Evolutionary conservation across 2,329 filamentous ascomycete species (phyloP), one percentile per base, ranked within the genome.

Genomic region (Didymella lethalis): DNA sequence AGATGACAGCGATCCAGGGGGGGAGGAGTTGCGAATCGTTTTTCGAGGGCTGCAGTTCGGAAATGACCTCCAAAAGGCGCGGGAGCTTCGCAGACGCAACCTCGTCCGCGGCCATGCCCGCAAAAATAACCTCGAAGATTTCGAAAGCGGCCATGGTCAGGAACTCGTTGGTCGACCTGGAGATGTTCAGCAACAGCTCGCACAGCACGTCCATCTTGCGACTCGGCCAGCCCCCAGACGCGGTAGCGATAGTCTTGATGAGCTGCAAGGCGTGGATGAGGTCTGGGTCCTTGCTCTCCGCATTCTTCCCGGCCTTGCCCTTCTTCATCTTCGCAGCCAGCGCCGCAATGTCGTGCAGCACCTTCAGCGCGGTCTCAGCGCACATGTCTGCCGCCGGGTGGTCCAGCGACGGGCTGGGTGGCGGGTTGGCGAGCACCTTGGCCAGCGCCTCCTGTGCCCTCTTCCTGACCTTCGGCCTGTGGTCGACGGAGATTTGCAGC

Each of bases 311-410:
- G 58, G 80, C 78, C 57, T 81, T 80, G 63, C 80, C 78, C 70
- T 85, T 88, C 74, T 88, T 88, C 74, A 90, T 89, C 79, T 91
- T 94, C 66, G 85, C 87, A 61, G 88, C 85, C 16, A 87, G 84
- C 61, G 89, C 89, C 2, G 90, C 88, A 51, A 96, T 84, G 62
- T 93, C 89, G 67, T 88, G 86, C 63, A 98, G 81, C 75, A 89
- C 93, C 77, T 88, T 88, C 79, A 97, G 84, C 23, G 92, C 92
- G 26, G 91, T 93, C 77, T 97, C 92, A 18, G 95, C 95, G 79
- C 94, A 98, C 88, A 98, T 94, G 74, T 97, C 93, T 46, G 94
- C 91, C 26, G 93, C 95, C 1, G 95, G 95, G 74, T 99, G 95
- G 67, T 99, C 95, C 61, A 97, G 80, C 3, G 92, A 93, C 1